Base-by-base conservation (phyloP, 257 asterid species). In the Leptodermis oblonga region DNA sequence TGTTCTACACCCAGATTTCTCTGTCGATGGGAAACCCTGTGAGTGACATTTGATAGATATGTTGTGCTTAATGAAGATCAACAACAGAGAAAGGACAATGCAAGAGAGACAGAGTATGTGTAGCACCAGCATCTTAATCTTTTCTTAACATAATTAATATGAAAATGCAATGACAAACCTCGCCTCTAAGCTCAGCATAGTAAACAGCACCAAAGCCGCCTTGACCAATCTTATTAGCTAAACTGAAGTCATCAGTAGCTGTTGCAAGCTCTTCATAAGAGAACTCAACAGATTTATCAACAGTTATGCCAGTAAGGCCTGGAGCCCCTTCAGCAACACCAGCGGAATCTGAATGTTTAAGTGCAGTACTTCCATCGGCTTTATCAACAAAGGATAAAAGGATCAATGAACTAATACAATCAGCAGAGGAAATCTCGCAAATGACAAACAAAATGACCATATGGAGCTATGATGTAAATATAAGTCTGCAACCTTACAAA, bases 141-240 rank as follows among this genome's bases (percentile, higher is more conserved):
- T 33, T 49, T 11, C n/a, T 33, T 6, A 14, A 7, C 7, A 23
- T 55, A 42, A 20, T 31, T 41, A 22, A 45, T 43, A 34, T 56
- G 23, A 54, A 67, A 48, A 34, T 18, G 69, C 51, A 37, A 68
- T 39, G 45, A 81, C 95, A 76, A 77, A 88, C 98, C 90, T 92
- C 98, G 78, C 97, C 97, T 83, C 97, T 87, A 80, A 92, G 97
- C 87, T 88, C 98, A 20, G 98, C 98, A 74, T 90, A 92, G 82
- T 90, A 92, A 77, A 92, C 98, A 18, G 95, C 83, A 42, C 98
- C 98, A 78, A 93, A 93, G 67, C 98, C 98, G 74, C 98, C 98
- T 82, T 90, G 78, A 68, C 98, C 98, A 42, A 93, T 93, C 89
- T 93, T 93, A 76, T 88, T 84, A 43, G 97, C 91, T 71, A 93